phyloP scores from a whole-genome alignment of 345 rosid genomes.

The Bruguiera gymnorhiza region DNA sequence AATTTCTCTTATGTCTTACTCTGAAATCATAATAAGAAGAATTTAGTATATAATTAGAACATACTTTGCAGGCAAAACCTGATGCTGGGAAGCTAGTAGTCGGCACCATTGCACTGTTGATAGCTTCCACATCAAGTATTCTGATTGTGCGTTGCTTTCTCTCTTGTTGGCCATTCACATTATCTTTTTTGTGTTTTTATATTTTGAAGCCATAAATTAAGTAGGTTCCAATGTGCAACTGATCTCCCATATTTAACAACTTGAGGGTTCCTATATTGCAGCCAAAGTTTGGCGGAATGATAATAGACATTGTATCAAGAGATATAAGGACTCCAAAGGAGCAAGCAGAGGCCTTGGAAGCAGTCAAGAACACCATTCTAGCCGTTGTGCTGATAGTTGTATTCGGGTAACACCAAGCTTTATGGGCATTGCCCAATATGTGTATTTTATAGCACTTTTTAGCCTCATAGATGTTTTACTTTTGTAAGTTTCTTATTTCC shows the following conservation, averaged over 20 bases:
- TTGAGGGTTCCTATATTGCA: slow-evolving; percentile 18
- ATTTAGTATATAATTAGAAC: background rate
- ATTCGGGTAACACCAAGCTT: slow-evolving; percentile 31
- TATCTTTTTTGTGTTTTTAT: background rate
- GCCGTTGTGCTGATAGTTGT: slow-evolving; percentile 38
- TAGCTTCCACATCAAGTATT: slow-evolving; percentile 68
- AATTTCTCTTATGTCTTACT: background rate
- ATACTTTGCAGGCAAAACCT: slow-evolving; percentile 59
- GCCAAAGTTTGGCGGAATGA: slow-evolving; percentile 49
- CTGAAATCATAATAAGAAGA: background rate
- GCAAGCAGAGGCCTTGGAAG: slow-evolving; percentile 38
- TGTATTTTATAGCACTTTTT: too few relatives aligned
- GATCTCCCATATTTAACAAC: background rate
- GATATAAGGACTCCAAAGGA: slow-evolving; percentile 35
- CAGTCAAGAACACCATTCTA: slow-evolving; percentile 42
- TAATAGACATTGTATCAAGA: slow-evolving; percentile 49
- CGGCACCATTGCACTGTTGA: slow-evolving; percentile 70
- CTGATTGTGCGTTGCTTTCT: slow-evolving; percentile 47
- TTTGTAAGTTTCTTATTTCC: too few relatives aligned
- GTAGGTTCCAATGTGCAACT: background rate
- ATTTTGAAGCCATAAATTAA: background rate
- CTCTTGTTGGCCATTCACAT: background rate
- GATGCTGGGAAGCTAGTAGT: slow-evolving; percentile 70
- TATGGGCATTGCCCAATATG: too few relatives aligned
- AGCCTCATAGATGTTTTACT: too few relatives aligned